These are phyloP conservation scores for Dendryphion nanum DNA, from an alignment of 2,329 filamentous ascomycete genomes.

Conservation along the genomic window DNA sequence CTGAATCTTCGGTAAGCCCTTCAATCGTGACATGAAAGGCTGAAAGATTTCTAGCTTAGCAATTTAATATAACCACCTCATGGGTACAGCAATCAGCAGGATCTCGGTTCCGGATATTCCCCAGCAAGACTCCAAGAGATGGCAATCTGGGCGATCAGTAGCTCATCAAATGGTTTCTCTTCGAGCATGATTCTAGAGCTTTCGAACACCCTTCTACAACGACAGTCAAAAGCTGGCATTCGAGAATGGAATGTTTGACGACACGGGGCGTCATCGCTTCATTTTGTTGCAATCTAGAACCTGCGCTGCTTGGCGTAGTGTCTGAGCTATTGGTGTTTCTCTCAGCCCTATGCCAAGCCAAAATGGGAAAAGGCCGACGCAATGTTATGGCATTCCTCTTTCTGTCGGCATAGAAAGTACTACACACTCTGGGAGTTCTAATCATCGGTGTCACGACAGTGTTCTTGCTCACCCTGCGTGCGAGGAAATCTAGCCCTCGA, in stretches of 20 bases:
- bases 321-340: slow-evolving; percentile 3
- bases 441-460: too few species aligned
- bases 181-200: slow-evolving; percentile 1
- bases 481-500: too few species aligned
- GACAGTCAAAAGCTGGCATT: not conserved
- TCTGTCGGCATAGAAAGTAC: too few species aligned
- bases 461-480: too few species aligned
- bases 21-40: too few species aligned
- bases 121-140: slow-evolving; percentile 9
- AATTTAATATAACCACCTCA: slow-evolving; percentile 1
- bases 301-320: not conserved
- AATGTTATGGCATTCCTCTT: too few species aligned
- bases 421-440: too few species aligned
- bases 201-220: slow-evolving; percentile 1
- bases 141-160: slow-evolving; percentile 10
- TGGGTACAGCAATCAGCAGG: not conserved
- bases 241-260: slow-evolving; percentile 2
- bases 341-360: slow-evolving; percentile 1
- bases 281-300: not conserved
- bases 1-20: too few species aligned
- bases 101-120: slow-evolving; percentile 14
- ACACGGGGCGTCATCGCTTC: not conserved
- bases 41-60: too few species aligned
- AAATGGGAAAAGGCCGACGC: too few species aligned
- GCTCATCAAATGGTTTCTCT: slow-evolving; percentile 3